phyloP scores from a whole-genome alignment of 805 yeast genomes.

The Pichia cephalocereana region DNA sequence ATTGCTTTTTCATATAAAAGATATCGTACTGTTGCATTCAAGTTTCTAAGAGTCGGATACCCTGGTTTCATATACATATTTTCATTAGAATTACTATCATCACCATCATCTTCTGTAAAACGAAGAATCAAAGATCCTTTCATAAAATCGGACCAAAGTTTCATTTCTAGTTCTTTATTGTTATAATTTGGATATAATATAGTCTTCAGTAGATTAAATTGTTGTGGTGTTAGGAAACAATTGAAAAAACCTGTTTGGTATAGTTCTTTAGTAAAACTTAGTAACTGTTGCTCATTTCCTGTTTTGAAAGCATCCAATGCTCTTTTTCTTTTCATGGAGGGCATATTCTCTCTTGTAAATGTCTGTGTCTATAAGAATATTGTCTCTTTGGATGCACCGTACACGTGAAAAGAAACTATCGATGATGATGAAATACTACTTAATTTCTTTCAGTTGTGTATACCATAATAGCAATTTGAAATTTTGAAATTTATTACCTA shows the following conservation, averaged over 20 bases:
- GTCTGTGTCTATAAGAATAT: no score
- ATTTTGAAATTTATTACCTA: neutral
- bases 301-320: constrained; percentile 9
- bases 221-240: constrained; percentile 46
- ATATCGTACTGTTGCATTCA: constrained; percentile 49
- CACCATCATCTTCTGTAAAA: constrained; percentile 18
- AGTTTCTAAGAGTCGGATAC: constrained; percentile 37
- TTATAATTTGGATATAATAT: constrained; percentile 29
- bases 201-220: constrained; percentile 39
- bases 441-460: no score
- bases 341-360: neutral
- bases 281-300: constrained; percentile 14
- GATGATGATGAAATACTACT: no score
- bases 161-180: constrained; percentile 1
- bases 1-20: constrained; percentile 66
- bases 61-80: constrained; percentile 39
- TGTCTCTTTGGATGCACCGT: no score
- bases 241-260: constrained; percentile 33
- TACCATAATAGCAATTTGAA: neutral
- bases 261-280: constrained; percentile 27
- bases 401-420: no score
- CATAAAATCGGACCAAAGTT: constrained; percentile 39
- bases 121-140: constrained; percentile 28
- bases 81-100: constrained; percentile 19
- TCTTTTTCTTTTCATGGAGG: neutral